Evolutionary conservation across 148 eudicot genomes (phyloP).

Genomic region (Pouteria glomerata): DNA sequence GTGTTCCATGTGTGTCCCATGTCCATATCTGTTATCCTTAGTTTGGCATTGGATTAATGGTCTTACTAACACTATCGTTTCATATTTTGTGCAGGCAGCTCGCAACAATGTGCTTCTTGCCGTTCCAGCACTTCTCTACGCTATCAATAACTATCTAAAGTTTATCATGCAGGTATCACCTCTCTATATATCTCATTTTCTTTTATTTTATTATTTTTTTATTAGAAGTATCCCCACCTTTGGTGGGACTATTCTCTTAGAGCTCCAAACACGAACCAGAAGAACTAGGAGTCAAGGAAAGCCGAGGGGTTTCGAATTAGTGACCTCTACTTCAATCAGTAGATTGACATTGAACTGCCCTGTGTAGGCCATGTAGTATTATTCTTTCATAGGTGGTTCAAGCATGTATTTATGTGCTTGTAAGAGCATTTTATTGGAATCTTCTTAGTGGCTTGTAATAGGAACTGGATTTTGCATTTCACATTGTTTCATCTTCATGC

Average conservation of each 20-base stretch:
- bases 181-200: too few relatives aligned
- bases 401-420: background rate
- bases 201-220: too few relatives aligned
- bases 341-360: too few relatives aligned
- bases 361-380: too few relatives aligned
- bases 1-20: too few relatives aligned
- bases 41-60: background rate
- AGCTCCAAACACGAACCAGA: too few relatives aligned
- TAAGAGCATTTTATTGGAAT: background rate
- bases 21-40: too few relatives aligned
- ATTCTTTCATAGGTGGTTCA: background rate
- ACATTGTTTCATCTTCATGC: background rate
- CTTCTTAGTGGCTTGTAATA: background rate
- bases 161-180: conserved; percentile 73
- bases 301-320: too few relatives aligned
- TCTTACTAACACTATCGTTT: background rate
- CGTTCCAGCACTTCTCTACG: conserved; percentile 68
- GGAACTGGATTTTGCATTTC: background rate
- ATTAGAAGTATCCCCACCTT: too few relatives aligned
- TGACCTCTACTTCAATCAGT: too few relatives aligned
- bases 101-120: conserved; percentile 87
- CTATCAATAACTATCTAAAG: conserved; percentile 88
- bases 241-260: too few relatives aligned
- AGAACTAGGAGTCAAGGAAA: too few relatives aligned
- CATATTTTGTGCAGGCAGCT: conserved; percentile 67